Evolutionary conservation across 2,329 filamentous ascomycete species (phyloP).

Genomic region (Trichoderma simmonsii): DNA sequence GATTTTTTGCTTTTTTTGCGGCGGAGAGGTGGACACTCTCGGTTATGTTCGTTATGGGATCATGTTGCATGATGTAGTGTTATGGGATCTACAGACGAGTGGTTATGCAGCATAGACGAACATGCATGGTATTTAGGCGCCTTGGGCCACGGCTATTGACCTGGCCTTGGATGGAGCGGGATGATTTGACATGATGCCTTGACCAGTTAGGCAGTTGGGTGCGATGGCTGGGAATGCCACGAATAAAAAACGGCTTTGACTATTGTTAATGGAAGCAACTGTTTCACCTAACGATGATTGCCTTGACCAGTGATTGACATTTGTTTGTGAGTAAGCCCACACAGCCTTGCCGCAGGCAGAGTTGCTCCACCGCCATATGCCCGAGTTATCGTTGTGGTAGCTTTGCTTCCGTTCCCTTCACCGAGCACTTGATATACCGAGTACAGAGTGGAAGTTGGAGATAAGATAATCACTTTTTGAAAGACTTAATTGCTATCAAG

Average conservation of each 20-base stretch:
- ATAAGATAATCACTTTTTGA: background rate
- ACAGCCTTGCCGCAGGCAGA: background rate
- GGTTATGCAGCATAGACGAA: constrained; percentile 23
- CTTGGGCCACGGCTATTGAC: constrained; percentile 18
- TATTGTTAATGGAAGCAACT: background rate
- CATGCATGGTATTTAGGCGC: constrained; percentile 22
- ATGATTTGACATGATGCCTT: constrained; percentile 20
- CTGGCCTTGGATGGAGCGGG: constrained; percentile 15
- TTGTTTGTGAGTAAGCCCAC: background rate
- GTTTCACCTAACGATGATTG: background rate
- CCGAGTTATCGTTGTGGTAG: background rate
- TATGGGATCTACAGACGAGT: constrained; percentile 18
- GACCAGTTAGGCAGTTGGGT: constrained; percentile 21
- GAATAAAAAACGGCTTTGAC: constrained; percentile 47
- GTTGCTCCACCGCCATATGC: background rate
- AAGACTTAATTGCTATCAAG: background rate
- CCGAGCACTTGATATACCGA: background rate
- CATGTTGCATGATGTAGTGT: constrained; percentile 29
- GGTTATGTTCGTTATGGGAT: constrained; percentile 27
- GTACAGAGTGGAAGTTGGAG: background rate
- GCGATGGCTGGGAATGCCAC: constrained; percentile 3
- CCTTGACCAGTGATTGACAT: background rate
- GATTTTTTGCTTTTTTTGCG: background rate
- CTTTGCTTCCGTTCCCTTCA: background rate
- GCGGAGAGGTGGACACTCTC: constrained; percentile 18